A percentile compares a stretch with the other conserved stretches of the same genome.
Evolutionary conservation across 2,329 filamentous ascomycete species (phyloP).

Genomic region (Scolecobasidium constrictum): DNA sequence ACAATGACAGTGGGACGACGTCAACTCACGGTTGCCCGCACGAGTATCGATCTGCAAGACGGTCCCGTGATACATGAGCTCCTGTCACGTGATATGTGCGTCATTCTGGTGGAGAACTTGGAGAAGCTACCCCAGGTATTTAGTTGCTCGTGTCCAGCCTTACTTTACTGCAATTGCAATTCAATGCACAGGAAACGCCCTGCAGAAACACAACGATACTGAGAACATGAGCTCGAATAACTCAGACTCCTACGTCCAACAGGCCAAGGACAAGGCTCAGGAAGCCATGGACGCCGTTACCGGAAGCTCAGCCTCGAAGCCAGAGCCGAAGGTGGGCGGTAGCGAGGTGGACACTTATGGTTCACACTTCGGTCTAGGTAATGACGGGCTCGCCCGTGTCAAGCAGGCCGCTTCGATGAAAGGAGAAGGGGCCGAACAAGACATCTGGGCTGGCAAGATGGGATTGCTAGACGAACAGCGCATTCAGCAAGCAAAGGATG

Average conservation of each 20-base stretch:
- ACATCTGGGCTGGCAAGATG: conserved; percentile 5
- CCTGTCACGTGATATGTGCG: no score
- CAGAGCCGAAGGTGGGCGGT: background rate
- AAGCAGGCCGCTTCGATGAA: background rate
- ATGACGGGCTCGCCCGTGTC: background rate
- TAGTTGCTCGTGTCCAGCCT: no score
- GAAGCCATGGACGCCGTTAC: background rate
- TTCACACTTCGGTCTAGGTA: background rate
- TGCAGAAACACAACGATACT: no score
- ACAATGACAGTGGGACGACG: no score
- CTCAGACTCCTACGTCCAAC: background rate
- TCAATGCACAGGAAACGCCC: no score
- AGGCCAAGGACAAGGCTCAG: background rate
- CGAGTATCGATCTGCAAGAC: no score
- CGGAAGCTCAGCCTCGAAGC: background rate
- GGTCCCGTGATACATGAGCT: no score
- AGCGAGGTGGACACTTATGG: background rate
- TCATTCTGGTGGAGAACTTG: no score
- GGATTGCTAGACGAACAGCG: conserved; percentile 1
- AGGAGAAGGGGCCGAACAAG: conserved; percentile 7
- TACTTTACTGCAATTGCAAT: no score
- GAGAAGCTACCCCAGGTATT: no score
- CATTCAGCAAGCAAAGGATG: conserved; percentile 2
- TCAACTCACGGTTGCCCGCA: no score
- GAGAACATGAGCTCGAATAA: no score